Conservation (phyloP, 139 green algal species). For the Picochlorum sp. region DNA sequence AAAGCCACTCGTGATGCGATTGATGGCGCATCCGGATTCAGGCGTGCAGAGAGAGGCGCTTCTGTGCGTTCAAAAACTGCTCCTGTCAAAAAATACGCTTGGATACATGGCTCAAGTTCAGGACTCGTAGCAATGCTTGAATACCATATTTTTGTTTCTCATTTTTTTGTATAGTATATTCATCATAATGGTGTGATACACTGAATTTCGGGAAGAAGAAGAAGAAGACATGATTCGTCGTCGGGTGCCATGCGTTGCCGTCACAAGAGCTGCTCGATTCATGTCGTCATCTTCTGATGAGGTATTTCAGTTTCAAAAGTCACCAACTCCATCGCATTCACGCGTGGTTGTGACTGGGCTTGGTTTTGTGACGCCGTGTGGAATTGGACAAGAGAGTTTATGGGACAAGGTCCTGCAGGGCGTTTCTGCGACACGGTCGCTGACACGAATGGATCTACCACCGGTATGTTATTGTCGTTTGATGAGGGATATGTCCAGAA, state of each 20-base stretch:
- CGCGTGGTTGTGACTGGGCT: constrained; percentile 83
- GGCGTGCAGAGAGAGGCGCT: constrained; percentile 91
- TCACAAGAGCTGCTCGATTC: constrained; percentile 9
- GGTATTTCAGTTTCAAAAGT: neutral
- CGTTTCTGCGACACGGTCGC: constrained; percentile 41
- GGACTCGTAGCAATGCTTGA: neutral
- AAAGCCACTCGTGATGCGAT: constrained; percentile 89
- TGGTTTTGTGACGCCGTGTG: constrained; percentile 78
- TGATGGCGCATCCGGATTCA: constrained; percentile 82
- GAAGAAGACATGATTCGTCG: too few relatives aligned
- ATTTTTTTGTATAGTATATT: neutral
- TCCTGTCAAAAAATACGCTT: constrained; percentile 78
- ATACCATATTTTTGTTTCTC: neutral
- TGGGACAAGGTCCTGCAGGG: constrained; percentile 64
- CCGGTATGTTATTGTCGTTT: neutral
- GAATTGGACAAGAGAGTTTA: constrained; percentile 41
- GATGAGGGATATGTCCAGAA: too few relatives aligned
- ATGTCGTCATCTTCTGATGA: constrained; percentile 9
- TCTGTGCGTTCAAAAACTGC: constrained; percentile 86
- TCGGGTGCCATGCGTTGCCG: neutral
- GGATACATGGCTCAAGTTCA: constrained; percentile 15
- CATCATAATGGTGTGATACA: neutral
- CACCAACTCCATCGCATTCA: constrained; percentile 3
- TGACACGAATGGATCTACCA: constrained; percentile 59
- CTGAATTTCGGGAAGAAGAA: too few relatives aligned